Conservation (phyloP, 768 basidiomycete species). For the Strobilomyces echinocephalus region DNA sequence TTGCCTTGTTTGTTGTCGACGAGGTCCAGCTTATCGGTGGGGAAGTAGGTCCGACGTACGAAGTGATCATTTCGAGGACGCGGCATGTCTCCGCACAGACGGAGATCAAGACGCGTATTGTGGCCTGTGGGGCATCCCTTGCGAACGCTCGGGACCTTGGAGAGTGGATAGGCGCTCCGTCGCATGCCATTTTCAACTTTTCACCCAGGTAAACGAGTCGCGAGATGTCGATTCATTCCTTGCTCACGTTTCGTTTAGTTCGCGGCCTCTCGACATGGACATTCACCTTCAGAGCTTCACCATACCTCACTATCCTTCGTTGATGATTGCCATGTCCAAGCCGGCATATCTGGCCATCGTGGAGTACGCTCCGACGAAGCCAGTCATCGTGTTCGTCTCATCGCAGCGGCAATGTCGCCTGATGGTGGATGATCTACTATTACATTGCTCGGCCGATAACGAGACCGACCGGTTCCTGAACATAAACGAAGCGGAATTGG, state of each 20-base stretch:
- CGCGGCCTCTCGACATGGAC: slow-evolving; percentile 95
- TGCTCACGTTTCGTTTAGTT: slow-evolving; percentile 41
- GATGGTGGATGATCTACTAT: slow-evolving; percentile 86
- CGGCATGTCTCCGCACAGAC: slow-evolving; percentile 94
- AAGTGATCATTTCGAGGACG: slow-evolving; percentile 93
- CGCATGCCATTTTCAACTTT: slow-evolving; percentile 97
- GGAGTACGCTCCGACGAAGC: slow-evolving; percentile 81
- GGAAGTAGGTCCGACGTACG: slow-evolving; percentile 93
- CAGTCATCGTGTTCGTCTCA: slow-evolving; percentile 89
- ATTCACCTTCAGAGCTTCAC: slow-evolving; percentile 95
- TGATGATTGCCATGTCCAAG: slow-evolving; percentile 99
- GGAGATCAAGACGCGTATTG: slow-evolving; percentile 86
- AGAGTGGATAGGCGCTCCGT: slow-evolving; percentile 95
- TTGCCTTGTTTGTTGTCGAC: slow-evolving; percentile 90
- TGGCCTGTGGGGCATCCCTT: slow-evolving; percentile 91
- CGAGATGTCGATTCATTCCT: neutral
- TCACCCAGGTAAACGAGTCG: slow-evolving; percentile 63
- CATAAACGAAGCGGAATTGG: slow-evolving; percentile 74
- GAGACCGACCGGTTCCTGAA: slow-evolving; percentile 85
- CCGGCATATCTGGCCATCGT: slow-evolving; percentile 91
- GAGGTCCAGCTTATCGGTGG: slow-evolving; percentile 95
- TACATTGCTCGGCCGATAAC: slow-evolving; percentile 85
- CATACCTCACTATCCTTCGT: slow-evolving; percentile 95
- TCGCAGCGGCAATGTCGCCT: slow-evolving; percentile 91
- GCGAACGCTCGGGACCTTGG: slow-evolving; percentile 95